These are phyloP conservation scores for Lotmaria passim DNA, from an alignment of 208 protist genomes.

Conservation along the genomic window DNA sequence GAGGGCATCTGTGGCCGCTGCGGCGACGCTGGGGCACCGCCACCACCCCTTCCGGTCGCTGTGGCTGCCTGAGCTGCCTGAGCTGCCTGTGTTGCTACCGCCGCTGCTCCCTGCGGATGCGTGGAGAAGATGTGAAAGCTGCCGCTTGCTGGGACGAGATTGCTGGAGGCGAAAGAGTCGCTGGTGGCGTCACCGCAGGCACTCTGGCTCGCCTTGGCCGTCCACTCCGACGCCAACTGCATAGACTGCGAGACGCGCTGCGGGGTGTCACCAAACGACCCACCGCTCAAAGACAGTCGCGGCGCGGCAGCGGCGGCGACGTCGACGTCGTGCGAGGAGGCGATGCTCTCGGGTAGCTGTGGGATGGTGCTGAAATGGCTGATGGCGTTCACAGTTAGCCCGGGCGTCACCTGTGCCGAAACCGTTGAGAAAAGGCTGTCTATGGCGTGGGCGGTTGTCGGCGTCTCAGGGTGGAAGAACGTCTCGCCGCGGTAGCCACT, in stretches of 20 bases:
- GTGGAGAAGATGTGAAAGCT: conserved; percentile 37
- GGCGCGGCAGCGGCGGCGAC: not conserved
- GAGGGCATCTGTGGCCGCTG: not conserved
- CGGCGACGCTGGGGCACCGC: too few relatives aligned
- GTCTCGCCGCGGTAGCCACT: conserved; percentile 9
- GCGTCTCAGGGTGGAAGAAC: conserved; percentile 19
- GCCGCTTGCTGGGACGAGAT: not conserved
- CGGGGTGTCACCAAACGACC: conserved; percentile 1
- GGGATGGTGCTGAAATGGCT: conserved; percentile 16
- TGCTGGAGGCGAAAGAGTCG: conserved; percentile 18
- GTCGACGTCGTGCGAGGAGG: not conserved
- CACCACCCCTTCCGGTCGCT: not conserved
- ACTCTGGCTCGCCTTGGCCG: not conserved
- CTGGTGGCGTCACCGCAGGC: conserved; percentile 6
- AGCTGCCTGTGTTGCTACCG: not conserved
- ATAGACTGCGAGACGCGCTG: conserved; percentile 7
- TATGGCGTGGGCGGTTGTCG: not conserved
- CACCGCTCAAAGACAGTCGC: conserved; percentile 6
- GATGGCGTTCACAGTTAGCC: not conserved
- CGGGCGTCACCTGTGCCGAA: not conserved
- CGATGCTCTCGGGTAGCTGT: not conserved
- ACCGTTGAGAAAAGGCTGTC: conserved; percentile 1
- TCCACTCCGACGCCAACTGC: conserved; percentile 14
- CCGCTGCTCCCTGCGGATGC: conserved; percentile 15
- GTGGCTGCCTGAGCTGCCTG: not conserved